These are phyloP conservation scores for Chaetomium globosum DNA, from an alignment of 2,329 filamentous ascomycete species.

Conservation along the genomic window DNA sequence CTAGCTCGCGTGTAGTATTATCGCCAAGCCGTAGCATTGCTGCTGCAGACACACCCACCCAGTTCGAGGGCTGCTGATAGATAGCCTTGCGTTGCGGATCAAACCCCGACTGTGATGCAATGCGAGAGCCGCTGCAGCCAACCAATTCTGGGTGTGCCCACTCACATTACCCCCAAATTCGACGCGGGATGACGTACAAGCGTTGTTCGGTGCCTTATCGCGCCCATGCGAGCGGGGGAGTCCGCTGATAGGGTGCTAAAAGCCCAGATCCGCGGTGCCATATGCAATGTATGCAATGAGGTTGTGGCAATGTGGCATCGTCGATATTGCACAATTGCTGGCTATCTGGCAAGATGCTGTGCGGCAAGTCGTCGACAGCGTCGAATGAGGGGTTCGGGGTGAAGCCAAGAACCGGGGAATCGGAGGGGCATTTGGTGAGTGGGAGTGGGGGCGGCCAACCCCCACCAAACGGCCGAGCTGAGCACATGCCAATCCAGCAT, in stretches of 20 bases:
- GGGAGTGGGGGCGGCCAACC: background rate
- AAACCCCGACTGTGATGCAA: slow-evolving; percentile 33
- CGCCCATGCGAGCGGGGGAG: slow-evolving; percentile 30
- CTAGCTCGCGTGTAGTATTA: slow-evolving; percentile 26
- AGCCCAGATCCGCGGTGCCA: background rate
- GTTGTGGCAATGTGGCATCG: slow-evolving; percentile 9
- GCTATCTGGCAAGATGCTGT: slow-evolving; percentile 3
- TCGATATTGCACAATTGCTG: slow-evolving; percentile 9
- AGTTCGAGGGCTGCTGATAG: slow-evolving; percentile 27
- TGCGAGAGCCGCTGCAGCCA: slow-evolving; percentile 29
- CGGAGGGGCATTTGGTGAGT: slow-evolving; percentile 4
- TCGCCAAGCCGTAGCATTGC: slow-evolving; percentile 17
- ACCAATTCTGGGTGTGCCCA: slow-evolving; percentile 33
- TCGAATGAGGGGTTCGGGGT: slow-evolving; percentile 2
- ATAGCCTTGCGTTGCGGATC: slow-evolving; percentile 23
- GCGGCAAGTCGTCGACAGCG: slow-evolving; percentile 1
- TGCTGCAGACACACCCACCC: background rate
- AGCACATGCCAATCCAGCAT: slow-evolving; percentile 21
- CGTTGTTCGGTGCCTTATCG: slow-evolving; percentile 36
- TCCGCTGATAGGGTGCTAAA: slow-evolving; percentile 12
- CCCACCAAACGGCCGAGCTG: slow-evolving; percentile 13
- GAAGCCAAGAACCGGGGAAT: slow-evolving; percentile 1
- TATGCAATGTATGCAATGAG: background rate
- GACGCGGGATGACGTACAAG: slow-evolving; percentile 40
- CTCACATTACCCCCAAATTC: slow-evolving; percentile 26